Percentiles rank a stretch among this genome's conserved stretches.
Conservation (phyloP, 257 asterid genomes). For the Craterostigma plantagineum region DNA sequence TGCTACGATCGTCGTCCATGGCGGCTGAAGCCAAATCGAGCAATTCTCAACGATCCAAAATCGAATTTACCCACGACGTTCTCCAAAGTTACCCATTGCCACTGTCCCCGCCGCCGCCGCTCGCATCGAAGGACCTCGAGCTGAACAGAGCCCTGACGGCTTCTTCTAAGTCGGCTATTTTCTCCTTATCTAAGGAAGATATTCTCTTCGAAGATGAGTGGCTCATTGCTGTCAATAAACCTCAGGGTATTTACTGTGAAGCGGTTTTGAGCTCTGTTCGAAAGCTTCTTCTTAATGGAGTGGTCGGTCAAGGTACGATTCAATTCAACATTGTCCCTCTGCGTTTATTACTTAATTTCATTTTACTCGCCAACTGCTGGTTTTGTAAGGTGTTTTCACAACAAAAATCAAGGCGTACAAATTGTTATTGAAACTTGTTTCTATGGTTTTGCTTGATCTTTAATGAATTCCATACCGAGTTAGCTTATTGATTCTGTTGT, state of each 20-base stretch:
- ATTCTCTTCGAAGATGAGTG: conserved; percentile 77
- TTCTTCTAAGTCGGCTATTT: conserved; percentile 54
- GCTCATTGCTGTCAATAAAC: conserved; percentile 80
- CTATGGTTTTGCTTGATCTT: no score
- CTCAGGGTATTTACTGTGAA: conserved; percentile 78
- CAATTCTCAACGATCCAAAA: conserved; percentile 10
- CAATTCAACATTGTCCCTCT: not conserved
- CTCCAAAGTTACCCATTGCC: conserved; percentile 43
- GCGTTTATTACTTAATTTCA: not conserved
- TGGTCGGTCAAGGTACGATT: conserved; percentile 22
- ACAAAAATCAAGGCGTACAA: no score
- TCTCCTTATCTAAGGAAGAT: conserved; percentile 40
- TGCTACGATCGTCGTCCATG: conserved; percentile 22
- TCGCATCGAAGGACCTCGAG: conserved; percentile 56
- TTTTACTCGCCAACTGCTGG: no score
- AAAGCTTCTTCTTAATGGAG: conserved; percentile 14
- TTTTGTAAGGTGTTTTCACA: no score
- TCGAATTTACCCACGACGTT: conserved; percentile 9
- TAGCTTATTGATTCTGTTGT: no score
- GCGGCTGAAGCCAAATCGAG: conserved; percentile 20
- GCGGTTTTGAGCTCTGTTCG: conserved; percentile 35
- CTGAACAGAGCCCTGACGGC: conserved; percentile 63
- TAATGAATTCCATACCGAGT: no score
- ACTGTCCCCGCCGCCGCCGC: conserved; percentile 55
- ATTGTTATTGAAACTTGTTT: no score